phyloP scores from a whole-genome alignment of 2,329 filamentous ascomycete species.

The Fusarium zealandicum region DNA sequence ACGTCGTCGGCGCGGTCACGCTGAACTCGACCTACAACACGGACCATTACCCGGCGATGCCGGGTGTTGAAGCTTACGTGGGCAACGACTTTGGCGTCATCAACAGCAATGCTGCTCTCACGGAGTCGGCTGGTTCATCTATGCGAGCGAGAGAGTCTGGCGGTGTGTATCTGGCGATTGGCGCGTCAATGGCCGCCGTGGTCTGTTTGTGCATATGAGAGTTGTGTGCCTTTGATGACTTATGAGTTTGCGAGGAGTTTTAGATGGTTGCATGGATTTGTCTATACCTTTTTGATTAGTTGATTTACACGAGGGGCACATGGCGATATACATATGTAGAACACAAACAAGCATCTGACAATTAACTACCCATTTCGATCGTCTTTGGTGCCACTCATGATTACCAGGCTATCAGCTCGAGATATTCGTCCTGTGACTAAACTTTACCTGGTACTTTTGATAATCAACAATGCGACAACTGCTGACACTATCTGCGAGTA shows the following conservation, averaged over 20 bases:
- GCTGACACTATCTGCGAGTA: too few relatives aligned
- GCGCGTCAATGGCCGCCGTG: constrained; percentile 5
- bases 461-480: too few relatives aligned
- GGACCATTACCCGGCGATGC: constrained; percentile 60
- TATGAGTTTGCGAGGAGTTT: constrained; percentile 10
- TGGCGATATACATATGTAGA: too few relatives aligned
- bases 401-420: too few relatives aligned
- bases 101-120: not conserved
- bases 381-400: too few relatives aligned
- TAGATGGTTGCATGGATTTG: too few relatives aligned
- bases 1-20: constrained; percentile 57
- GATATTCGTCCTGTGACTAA: too few relatives aligned
- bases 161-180: not conserved
- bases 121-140: not conserved
- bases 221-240: not conserved
- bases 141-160: not conserved
- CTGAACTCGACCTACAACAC: constrained; percentile 67
- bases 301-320: too few relatives aligned
- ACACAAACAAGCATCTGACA: too few relatives aligned
- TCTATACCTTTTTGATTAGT: too few relatives aligned
- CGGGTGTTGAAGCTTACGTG: constrained; percentile 46
- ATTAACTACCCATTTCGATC: too few relatives aligned
- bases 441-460: too few relatives aligned
- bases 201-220: constrained; percentile 14
- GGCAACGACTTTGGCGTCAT: not conserved